A percentile compares a stretch with the other conserved stretches of the same genome.
These are phyloP conservation scores for Shiraia bambusicola DNA, from an alignment of 2,329 filamentous ascomycete species.

Conservation along the genomic window DNA sequence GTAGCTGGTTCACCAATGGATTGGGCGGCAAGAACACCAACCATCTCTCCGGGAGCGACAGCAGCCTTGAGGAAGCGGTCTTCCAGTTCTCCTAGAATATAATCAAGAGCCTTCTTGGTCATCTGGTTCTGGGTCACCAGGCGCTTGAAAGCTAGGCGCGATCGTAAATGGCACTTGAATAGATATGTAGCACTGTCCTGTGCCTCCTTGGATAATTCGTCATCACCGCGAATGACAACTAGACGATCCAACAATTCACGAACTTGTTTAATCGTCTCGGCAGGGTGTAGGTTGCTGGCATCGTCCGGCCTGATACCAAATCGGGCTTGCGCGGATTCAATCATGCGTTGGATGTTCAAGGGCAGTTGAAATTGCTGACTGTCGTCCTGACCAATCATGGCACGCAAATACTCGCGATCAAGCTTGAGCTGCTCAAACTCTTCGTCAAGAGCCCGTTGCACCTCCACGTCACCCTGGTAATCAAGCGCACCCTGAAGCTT, in stretches of 20 bases:
- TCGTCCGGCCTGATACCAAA: conserved; percentile 82
- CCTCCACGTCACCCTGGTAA: conserved; percentile 81
- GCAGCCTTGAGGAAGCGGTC: conserved; percentile 82
- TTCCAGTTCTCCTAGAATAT: conserved; percentile 87
- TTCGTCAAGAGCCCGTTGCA: conserved; percentile 81
- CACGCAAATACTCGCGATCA: conserved; percentile 75
- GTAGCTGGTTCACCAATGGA: conserved; percentile 98
- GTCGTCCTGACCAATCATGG: conserved; percentile 66
- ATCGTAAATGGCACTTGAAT: conserved; percentile 89
- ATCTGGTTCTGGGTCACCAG: conserved; percentile 82
- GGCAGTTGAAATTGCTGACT: conserved; percentile 88
- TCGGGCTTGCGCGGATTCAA: conserved; percentile 84
- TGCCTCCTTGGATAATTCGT: conserved; percentile 80
- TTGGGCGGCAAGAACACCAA: conserved; percentile 94
- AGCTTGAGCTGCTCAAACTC: conserved; percentile 78
- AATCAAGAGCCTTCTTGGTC: conserved; percentile 88
- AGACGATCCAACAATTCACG: conserved; percentile 73
- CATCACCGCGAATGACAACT: conserved; percentile 81
- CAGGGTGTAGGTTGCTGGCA: conserved; percentile 85
- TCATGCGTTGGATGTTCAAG: conserved; percentile 86
- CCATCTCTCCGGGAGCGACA: conserved; percentile 96
- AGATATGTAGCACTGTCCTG: conserved; percentile 85
- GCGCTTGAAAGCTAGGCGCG: conserved; percentile 87
- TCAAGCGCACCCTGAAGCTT: conserved; percentile 84
- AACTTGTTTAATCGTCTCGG: conserved; percentile 81